Conservation (phyloP, 768 basidiomycete species). For the Hygrocybe punicea region DNA sequence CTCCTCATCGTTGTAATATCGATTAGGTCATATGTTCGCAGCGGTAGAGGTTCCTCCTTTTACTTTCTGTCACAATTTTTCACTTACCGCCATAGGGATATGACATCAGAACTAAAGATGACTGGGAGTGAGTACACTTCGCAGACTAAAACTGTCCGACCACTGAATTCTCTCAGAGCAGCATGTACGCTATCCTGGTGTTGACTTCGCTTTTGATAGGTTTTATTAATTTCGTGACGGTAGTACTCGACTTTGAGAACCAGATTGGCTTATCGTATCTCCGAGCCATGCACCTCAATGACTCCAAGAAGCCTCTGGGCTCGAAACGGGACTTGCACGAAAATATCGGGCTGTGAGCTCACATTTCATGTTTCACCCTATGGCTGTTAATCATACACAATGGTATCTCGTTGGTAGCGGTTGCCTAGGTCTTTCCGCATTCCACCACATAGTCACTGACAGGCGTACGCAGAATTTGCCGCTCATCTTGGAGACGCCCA, state of each 20-base stretch:
- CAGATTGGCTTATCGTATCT: slow-evolving; percentile 70
- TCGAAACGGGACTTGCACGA: slow-evolving; percentile 78
- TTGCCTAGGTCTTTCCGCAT: slow-evolving; percentile 58
- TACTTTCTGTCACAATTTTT: no score
- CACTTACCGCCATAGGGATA: slow-evolving; percentile 66
- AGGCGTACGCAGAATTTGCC: slow-evolving; percentile 66
- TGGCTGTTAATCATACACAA: background rate
- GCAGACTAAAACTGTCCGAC: background rate
- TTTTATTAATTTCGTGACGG: background rate
- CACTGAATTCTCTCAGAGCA: background rate
- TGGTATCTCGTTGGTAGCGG: slow-evolving; percentile 55
- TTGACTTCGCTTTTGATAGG: no score
- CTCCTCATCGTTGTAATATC: no score
- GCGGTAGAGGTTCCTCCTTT: no score
- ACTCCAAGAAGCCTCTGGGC: slow-evolving; percentile 60
- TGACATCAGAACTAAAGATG: slow-evolving; percentile 68
- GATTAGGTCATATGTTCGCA: slow-evolving; percentile 19
- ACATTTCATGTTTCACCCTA: slow-evolving; percentile 11
- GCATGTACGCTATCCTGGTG: background rate
- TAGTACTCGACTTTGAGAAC: slow-evolving; percentile 48
- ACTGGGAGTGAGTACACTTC: slow-evolving; percentile 58
- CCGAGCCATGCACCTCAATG: no score
- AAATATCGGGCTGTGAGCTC: slow-evolving; percentile 75
- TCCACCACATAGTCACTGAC: slow-evolving; percentile 66
- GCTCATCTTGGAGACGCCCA: slow-evolving; percentile 79